A percentile compares a stretch with the other conserved stretches of the same genome.
Conservation (phyloP, 805 yeast species). For the Yarrowia hollandica region DNA sequence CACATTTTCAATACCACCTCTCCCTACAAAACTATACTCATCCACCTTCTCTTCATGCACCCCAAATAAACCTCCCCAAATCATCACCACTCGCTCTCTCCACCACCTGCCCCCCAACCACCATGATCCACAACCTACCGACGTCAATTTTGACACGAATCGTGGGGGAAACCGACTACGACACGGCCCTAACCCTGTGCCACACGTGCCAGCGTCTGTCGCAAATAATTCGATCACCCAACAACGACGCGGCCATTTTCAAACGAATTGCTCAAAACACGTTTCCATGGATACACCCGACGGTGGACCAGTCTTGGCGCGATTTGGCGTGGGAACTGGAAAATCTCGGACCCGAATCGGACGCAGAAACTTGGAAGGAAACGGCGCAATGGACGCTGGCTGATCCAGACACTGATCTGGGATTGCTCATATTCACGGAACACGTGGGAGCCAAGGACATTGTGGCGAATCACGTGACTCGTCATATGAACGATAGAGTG, state of each 20-base stretch:
- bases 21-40: too few species aligned
- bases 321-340: slow-evolving; percentile 9
- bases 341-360: slow-evolving; percentile 21
- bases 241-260: slow-evolving; percentile 22
- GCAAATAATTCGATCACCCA: background rate
- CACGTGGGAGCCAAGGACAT: background rate
- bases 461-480: background rate
- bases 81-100: background rate
- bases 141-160: background rate
- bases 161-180: slow-evolving; percentile 8
- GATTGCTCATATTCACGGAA: background rate
- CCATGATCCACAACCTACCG: background rate
- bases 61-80: background rate
- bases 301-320: slow-evolving; percentile 6
- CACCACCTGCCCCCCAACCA: background rate
- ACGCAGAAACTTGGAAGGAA: slow-evolving; percentile 24
- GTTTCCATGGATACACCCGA: slow-evolving; percentile 1
- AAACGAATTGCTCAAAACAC: background rate
- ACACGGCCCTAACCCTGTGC: slow-evolving; percentile 2
- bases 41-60: slow-evolving; percentile 6
- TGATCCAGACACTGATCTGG: slow-evolving; percentile 15
- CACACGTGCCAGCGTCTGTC: background rate
- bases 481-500: background rate
- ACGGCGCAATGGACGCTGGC: slow-evolving; percentile 19
- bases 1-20: too few species aligned